Conservation (phyloP, 2,329 filamentous ascomycete genomes). For the Zymoseptoria tritici region DNA sequence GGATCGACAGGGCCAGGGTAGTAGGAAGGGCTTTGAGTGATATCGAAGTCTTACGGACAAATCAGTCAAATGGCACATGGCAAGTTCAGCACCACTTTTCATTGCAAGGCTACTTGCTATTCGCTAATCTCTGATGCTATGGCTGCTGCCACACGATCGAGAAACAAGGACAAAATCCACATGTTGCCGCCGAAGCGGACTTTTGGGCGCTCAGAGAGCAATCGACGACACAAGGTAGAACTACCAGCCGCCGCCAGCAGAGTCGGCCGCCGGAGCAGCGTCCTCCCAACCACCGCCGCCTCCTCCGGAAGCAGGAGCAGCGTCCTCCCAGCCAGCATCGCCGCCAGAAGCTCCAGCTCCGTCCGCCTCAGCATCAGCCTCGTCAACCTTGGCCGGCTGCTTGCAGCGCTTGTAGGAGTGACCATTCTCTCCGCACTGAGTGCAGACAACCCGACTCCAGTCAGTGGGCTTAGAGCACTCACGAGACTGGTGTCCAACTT, state of each 20-base stretch:
- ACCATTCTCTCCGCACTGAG: too few species aligned
- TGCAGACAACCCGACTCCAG: too few species aligned
- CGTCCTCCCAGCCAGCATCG: constrained; percentile 8
- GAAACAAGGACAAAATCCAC: neutral
- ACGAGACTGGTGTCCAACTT: constrained; percentile 22
- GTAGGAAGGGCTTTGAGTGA: too few species aligned
- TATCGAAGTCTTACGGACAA: too few species aligned
- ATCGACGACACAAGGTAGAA: neutral
- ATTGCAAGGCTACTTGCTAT: neutral
- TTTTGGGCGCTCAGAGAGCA: neutral
- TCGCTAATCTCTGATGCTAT: neutral
- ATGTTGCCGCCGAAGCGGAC: neutral
- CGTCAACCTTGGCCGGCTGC: constrained; percentile 11
- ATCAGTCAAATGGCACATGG: neutral
- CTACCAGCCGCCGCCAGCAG: constrained; percentile 2
- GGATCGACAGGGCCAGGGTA: too few species aligned
- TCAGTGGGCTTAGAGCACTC: constrained; percentile 25
- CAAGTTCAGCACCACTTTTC: neutral
- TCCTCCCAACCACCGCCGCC: constrained; percentile 5
- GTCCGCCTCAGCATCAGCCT: constrained; percentile 1
- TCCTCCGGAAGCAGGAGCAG: constrained; percentile 1
- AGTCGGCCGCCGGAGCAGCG: constrained; percentile 1
- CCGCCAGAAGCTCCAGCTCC: constrained; percentile 8
- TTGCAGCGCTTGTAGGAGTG: constrained; percentile 24
- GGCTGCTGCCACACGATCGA: neutral